These are phyloP conservation scores for Penicillium samsonianum DNA, from an alignment of 495 filamentous ascomycete genomes.

Conservation along the genomic window DNA sequence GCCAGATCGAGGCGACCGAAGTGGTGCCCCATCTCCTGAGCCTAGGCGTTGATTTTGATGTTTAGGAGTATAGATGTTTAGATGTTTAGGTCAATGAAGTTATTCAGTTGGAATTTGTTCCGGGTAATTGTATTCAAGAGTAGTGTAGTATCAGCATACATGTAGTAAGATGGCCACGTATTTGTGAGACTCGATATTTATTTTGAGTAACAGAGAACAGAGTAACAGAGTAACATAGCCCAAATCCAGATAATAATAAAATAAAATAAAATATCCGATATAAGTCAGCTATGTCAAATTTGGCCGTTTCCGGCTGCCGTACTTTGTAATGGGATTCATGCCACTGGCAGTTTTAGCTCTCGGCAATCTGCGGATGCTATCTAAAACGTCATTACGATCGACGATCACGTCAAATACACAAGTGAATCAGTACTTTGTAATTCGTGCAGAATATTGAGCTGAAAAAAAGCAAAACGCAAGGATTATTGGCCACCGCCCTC, in stretches of 20 bases:
- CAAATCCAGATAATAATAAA: neutral
- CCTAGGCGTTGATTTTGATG: neutral
- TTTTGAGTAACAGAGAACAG: neutral
- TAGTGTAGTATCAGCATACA: neutral
- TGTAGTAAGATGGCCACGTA: neutral
- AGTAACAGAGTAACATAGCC: neutral
- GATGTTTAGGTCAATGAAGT: neutral
- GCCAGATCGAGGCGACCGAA: conserved; percentile 6
- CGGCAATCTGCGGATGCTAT: neutral
- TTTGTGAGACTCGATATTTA: neutral
- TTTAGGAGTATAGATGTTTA: neutral
- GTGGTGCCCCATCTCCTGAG: conserved; percentile 11
- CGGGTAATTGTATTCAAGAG: neutral
- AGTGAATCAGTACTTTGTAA: neutral
- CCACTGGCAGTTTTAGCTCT: conserved; percentile 13
- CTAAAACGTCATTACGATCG: conserved; percentile 17
- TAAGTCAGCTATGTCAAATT: no score
- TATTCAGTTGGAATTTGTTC: neutral
- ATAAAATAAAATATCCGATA: no score
- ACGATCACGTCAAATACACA: conserved; percentile 18
- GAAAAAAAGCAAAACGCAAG: neutral
- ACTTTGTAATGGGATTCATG: conserved; percentile 12
- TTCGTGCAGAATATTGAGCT: neutral
- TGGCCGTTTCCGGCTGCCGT: no score
- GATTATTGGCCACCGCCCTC: neutral